phyloP scores from a whole-genome alignment of 2,329 filamentous ascomycete species.

The Colletotrichum coccodes region DNA sequence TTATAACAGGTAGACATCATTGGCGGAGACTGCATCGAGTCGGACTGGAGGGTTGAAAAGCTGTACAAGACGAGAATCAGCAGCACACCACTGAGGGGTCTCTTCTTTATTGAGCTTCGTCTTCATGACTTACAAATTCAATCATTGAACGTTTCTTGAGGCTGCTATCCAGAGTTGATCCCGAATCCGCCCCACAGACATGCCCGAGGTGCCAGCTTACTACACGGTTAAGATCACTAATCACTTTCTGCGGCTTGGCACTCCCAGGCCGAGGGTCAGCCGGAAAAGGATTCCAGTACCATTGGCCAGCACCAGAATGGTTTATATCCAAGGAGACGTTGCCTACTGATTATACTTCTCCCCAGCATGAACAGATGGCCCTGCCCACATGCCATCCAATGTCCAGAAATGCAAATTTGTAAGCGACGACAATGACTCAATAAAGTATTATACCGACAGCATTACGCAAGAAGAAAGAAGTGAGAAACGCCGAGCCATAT shows the following conservation, averaged over 20 bases:
- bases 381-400: background rate
- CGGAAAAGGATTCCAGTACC: background rate
- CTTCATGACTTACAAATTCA: too few relatives aligned
- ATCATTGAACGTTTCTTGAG: background rate
- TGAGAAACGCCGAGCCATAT: background rate
- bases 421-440: background rate
- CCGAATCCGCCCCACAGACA: background rate
- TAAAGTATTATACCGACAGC: background rate
- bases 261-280: background rate
- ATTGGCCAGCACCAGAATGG: background rate
- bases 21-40: background rate
- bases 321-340: background rate
- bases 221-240: conserved; percentile 11
- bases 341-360: background rate
- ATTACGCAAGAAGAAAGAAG: too few relatives aligned
- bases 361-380: background rate
- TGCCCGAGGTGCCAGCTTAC: background rate
- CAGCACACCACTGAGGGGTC: too few relatives aligned
- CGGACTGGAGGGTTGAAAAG: background rate
- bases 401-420: background rate
- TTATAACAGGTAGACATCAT: background rate
- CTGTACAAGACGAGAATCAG: too few relatives aligned
- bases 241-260: background rate
- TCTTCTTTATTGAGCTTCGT: too few relatives aligned
- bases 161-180: background rate